phyloP scores from a whole-genome alignment of 495 filamentous ascomycete species.

The Daldinia bambusicola region DNA sequence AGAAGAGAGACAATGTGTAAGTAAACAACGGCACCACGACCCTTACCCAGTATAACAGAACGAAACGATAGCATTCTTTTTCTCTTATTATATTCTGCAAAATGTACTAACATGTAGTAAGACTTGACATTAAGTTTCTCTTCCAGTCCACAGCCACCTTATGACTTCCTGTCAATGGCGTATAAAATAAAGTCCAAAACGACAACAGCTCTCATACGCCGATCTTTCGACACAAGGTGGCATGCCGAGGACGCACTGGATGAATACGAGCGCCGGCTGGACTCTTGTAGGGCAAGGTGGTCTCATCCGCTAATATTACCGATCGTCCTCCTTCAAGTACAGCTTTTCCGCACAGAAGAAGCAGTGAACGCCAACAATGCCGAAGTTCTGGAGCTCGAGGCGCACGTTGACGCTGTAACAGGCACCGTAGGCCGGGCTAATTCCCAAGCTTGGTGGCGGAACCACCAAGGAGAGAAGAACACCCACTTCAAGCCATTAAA shows the following conservation, averaged over 20 bases:
- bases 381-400: slow-evolving; percentile 46
- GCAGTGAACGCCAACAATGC: slow-evolving; percentile 47
- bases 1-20: slow-evolving; percentile 47
- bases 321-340: slow-evolving; percentile 49
- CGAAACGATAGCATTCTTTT: not conserved
- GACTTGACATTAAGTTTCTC: slow-evolving; percentile 51
- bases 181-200: slow-evolving; percentile 46
- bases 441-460: slow-evolving; percentile 41
- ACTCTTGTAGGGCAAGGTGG: slow-evolving; percentile 49
- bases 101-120: slow-evolving; percentile 29
- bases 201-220: slow-evolving; percentile 47
- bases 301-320: slow-evolving; percentile 49
- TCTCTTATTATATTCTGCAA: not conserved
- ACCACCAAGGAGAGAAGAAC: slow-evolving; percentile 30
- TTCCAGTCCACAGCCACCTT: slow-evolving; percentile 49
- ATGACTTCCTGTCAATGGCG: slow-evolving; percentile 52
- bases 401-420: slow-evolving; percentile 48
- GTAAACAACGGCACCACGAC: slow-evolving; percentile 18
- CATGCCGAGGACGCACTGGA: slow-evolving; percentile 49
- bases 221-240: slow-evolving; percentile 48
- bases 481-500: slow-evolving; percentile 39
- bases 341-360: slow-evolving; percentile 48
- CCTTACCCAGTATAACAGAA: not conserved
- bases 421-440: slow-evolving; percentile 46
- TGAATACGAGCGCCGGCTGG: slow-evolving; percentile 49